These are phyloP conservation scores for Saksenaea oblongispora DNA, from an alignment of 371 early-diverging fungal genomes.

Conservation along the genomic window DNA sequence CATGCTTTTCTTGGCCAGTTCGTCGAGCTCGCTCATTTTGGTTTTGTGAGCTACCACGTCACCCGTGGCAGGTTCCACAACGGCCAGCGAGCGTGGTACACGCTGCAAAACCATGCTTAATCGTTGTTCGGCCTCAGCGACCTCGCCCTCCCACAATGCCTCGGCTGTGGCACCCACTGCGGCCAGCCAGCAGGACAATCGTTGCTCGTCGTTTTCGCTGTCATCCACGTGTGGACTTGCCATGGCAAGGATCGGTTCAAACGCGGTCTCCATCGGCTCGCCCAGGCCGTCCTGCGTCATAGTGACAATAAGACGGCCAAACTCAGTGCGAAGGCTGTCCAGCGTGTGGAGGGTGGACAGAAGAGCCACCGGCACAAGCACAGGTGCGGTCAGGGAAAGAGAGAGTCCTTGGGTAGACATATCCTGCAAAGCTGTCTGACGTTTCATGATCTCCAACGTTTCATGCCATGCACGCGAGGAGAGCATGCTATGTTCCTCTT, in stretches of 20 bases:
- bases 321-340: conserved; percentile 39
- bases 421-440: conserved; percentile 10
- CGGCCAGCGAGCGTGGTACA: conserved; percentile 28
- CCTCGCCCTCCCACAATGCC: conserved; percentile 37
- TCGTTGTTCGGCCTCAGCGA: conserved; percentile 20
- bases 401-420: conserved; percentile 2
- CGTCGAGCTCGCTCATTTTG: conserved; percentile 24
- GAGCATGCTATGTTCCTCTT: conserved; percentile 35
- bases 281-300: conserved; percentile 16
- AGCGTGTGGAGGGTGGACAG: conserved; percentile 34
- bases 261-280: conserved; percentile 22
- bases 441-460: conserved; percentile 27
- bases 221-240: conserved; percentile 17
- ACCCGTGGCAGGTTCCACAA: background rate
- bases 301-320: conserved; percentile 35
- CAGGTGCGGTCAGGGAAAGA: conserved; percentile 31
- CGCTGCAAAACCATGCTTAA: conserved; percentile 21
- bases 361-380: conserved; percentile 29
- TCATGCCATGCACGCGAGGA: conserved; percentile 39
- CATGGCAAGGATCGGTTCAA: conserved; percentile 31
- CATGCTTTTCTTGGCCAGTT: conserved; percentile 26
- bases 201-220: conserved; percentile 17
- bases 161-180: conserved; percentile 40
- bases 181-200: conserved; percentile 38
- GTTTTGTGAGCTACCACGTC: conserved; percentile 17